phyloP scores from a whole-genome alignment of 2,329 filamentous ascomycete species.

The Nemania diffusa region DNA sequence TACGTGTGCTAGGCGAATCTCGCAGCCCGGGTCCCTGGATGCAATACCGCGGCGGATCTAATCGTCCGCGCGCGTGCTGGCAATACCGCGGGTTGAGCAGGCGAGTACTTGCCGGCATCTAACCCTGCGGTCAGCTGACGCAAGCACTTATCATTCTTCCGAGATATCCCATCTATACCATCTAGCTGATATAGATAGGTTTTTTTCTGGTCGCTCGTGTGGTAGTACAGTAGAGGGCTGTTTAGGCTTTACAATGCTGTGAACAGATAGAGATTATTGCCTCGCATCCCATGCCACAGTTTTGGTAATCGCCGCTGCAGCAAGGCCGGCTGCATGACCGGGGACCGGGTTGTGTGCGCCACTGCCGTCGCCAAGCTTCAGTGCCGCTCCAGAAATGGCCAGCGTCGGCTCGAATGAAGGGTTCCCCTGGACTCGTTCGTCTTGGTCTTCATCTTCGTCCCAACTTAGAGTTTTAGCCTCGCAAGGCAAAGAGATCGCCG shows the following conservation, averaged over 20 bases:
- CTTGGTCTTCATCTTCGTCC: neutral
- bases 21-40: slow-evolving; percentile 21
- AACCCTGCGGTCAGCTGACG: slow-evolving; percentile 17
- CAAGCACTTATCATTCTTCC: neutral
- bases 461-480: too few relatives aligned
- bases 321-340: neutral
- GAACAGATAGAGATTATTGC: neutral
- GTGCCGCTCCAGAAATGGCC: neutral
- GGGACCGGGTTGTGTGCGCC: neutral
- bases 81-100: neutral
- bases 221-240: neutral
- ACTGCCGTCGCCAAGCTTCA: neutral
- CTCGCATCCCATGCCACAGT: neutral
- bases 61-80: too few relatives aligned
- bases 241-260: neutral
- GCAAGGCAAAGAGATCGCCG: too few relatives aligned
- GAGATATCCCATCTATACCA: neutral
- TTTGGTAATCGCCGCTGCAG: neutral
- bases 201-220: neutral
- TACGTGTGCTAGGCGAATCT: slow-evolving; percentile 10
- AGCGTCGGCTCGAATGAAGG: too few relatives aligned
- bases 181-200: neutral
- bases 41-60: neutral
- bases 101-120: too few relatives aligned
- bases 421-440: neutral